Percentiles rank a stretch among this genome's conserved stretches.
Evolutionary conservation across 2,329 filamentous ascomycete species (phyloP).

Genomic region (Mollisiaceae sp.): DNA sequence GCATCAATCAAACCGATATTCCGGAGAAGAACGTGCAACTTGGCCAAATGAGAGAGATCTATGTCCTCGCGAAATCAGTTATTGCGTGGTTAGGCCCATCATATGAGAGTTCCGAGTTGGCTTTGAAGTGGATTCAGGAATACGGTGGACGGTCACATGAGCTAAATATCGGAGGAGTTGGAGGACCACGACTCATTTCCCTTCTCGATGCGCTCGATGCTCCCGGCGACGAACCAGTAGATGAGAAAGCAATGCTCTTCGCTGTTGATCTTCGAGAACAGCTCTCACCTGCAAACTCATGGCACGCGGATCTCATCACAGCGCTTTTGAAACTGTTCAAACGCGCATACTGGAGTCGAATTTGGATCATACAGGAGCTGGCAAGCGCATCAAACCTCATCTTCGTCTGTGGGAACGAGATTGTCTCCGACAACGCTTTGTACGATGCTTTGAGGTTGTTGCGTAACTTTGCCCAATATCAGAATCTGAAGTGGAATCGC

Average conservation of each 20-base stretch:
- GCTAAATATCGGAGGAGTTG: slow-evolving; percentile 18
- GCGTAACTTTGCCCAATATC: slow-evolving; percentile 25
- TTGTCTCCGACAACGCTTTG: slow-evolving; percentile 14
- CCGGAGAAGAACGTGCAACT: slow-evolving; percentile 37
- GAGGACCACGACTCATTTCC: slow-evolving; percentile 11
- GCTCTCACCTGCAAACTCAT: slow-evolving; percentile 21
- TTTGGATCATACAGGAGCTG: slow-evolving; percentile 28
- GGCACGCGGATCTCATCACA: slow-evolving; percentile 18
- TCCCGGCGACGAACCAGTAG: neutral
- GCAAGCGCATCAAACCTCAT: slow-evolving; percentile 15
- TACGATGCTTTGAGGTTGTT: slow-evolving; percentile 23
- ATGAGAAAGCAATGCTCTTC: slow-evolving; percentile 19
- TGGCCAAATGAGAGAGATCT: slow-evolving; percentile 40
- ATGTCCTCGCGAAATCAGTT: slow-evolving; percentile 32
- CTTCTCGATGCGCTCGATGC: slow-evolving; percentile 19
- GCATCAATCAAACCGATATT: slow-evolving; percentile 38
- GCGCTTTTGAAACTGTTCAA: slow-evolving; percentile 19
- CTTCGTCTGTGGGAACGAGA: slow-evolving; percentile 19
- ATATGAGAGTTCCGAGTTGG: slow-evolving; percentile 18
- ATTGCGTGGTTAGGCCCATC: slow-evolving; percentile 40
- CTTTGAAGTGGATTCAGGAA: slow-evolving; percentile 24
- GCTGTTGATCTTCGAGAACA: slow-evolving; percentile 17
- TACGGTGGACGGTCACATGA: slow-evolving; percentile 18
- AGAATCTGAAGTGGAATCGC: slow-evolving; percentile 17
- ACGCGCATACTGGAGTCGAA: slow-evolving; percentile 25